A percentile compares a stretch with the other conserved stretches of the same genome.
These are phyloP conservation scores for Amaranthus palmeri DNA, from an alignment of 148 eudicot genomes.

Conservation along the genomic window DNA sequence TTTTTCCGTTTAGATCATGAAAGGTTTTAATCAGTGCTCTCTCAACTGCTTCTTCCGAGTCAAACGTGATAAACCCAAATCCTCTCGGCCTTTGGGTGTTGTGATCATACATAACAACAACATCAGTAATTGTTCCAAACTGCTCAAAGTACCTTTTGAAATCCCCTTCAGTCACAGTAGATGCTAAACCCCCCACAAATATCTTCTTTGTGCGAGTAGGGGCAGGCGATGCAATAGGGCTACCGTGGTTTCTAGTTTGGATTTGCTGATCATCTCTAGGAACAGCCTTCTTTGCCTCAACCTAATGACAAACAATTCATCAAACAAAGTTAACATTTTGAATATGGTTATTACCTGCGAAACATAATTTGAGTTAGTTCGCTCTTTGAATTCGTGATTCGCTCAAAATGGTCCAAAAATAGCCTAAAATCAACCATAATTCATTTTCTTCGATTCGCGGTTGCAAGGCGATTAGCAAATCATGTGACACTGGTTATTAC, in stretches of 20 bases:
- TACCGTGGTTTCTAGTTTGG: slow-evolving; percentile 43
- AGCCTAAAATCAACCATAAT: too few relatives aligned
- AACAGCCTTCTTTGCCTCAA: slow-evolving; percentile 73
- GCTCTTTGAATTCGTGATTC: too few relatives aligned
- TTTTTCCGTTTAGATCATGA: slow-evolving; percentile 62
- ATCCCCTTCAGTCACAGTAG: slow-evolving; percentile 57
- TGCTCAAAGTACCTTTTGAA: slow-evolving; percentile 61
- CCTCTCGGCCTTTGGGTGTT: slow-evolving; percentile 73
- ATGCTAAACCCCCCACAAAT: slow-evolving; percentile 70
- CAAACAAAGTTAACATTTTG: neutral
- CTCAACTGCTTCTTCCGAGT: slow-evolving; percentile 70
- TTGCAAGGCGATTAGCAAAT: neutral
- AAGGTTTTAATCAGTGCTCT: slow-evolving; percentile 49
- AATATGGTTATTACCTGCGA: too few relatives aligned
- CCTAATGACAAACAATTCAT: slow-evolving; percentile 23
- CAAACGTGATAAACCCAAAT: slow-evolving; percentile 63
- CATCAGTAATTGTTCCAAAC: slow-evolving; percentile 66
- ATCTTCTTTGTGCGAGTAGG: slow-evolving; percentile 62
- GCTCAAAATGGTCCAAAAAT: too few relatives aligned
- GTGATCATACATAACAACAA: slow-evolving; percentile 72
- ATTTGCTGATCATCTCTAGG: slow-evolving; percentile 61
- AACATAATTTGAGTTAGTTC: too few relatives aligned
- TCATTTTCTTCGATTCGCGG: neutral
- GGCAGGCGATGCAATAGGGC: slow-evolving; percentile 49
- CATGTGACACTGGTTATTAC: neutral